Base-by-base conservation (phyloP, 768 basidiomycete species). In the Lanmaoa pseudosensibilis region DNA sequence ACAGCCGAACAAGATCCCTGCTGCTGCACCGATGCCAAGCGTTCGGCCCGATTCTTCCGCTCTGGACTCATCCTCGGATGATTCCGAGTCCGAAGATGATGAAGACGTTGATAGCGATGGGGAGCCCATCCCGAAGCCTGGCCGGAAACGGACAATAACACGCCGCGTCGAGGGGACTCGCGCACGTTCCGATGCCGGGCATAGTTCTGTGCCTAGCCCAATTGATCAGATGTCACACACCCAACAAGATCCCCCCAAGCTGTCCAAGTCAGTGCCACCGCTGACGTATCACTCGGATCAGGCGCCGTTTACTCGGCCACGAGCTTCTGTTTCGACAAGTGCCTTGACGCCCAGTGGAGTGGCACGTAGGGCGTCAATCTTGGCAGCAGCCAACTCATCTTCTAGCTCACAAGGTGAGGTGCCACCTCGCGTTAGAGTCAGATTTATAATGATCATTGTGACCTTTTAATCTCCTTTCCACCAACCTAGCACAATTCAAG, bases 241-340 rank as follows among this genome's bases (percentile, higher is more conserved):
- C 13, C 53, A 33, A 19, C 54, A 52, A 44, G 61, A 57, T 33
- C 52, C 52, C 52, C 52, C 55, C 0, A 59, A 43, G 45, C 38
- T 30, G 41, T 52, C 69, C 40, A 63, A 57, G 18, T 54, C 59
- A 11, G 64, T 65, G n/a, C 56, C 59, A n/a, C 75, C 78, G 10
- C 76, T 78, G 41, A 33, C 52, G 4, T 16, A 21, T 43, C 60
- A 52, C 15, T 27, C 56, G 12, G 50, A 57, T 51, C 63, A 51
- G 8, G 13, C 34, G 6, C 50, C 55, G 15, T 43, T 48, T 18
- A 16, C 36, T 50, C 75, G 81, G 41, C 67, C 65, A n/a, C 76
- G 81, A 2, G 83, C 83, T 25, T 85, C 83, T 46, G 75, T 71
- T 40, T 87, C 86, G 10, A 79, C 83, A 3, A 84, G 84, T 59